These are phyloP conservation scores for Planoprotostelium fungivorum DNA, from an alignment of 78 protist species.

Conservation along the genomic window DNA sequence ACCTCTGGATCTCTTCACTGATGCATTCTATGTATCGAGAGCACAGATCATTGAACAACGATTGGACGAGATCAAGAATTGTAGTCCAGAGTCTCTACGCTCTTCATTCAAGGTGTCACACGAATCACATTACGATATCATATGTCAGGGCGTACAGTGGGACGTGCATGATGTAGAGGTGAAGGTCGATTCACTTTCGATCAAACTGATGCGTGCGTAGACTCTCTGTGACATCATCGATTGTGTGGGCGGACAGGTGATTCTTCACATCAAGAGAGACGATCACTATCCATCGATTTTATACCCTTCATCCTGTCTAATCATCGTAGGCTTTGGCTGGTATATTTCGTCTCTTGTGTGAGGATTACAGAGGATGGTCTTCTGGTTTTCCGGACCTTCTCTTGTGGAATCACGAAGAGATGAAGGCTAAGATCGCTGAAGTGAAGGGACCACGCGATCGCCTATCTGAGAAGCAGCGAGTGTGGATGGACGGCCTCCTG, in stretches of 20 bases:
- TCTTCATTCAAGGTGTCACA: background rate
- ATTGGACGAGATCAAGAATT: background rate
- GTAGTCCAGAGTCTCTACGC: background rate
- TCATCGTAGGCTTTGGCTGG: background rate
- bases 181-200: background rate
- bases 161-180: background rate
- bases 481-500: background rate
- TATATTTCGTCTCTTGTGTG: background rate
- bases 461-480: background rate
- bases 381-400: background rate
- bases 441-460: background rate
- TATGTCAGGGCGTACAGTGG: background rate
- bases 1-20: background rate
- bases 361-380: background rate
- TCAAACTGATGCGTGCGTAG: background rate
- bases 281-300: too few species aligned
- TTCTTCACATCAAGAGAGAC: too few species aligned
- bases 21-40: background rate
- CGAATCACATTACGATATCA: background rate
- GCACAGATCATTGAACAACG: background rate
- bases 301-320: too few species aligned
- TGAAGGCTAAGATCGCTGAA: background rate
- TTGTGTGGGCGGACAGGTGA: background rate
- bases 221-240: background rate
- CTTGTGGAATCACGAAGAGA: background rate